phyloP scores from a whole-genome alignment of 768 basidiomycete genomes.

The Trametes punicea region DNA sequence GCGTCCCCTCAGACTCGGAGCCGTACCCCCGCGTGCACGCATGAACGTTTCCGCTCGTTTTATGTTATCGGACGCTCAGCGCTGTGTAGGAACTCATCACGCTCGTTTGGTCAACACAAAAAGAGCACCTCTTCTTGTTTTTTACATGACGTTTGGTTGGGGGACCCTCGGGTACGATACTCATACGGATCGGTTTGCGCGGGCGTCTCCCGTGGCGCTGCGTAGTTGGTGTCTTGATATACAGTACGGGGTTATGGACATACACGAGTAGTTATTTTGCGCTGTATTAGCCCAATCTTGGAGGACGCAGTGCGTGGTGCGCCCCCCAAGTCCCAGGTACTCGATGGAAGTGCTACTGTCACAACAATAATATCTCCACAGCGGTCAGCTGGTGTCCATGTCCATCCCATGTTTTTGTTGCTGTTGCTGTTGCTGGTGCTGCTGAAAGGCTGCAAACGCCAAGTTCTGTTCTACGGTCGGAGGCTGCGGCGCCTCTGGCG shows the following conservation, averaged over 20 bases:
- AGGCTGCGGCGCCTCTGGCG: slow-evolving; percentile 46
- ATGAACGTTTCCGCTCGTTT: slow-evolving; percentile 10
- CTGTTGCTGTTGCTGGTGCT: slow-evolving; percentile 25
- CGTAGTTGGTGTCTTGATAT: slow-evolving; percentile 13
- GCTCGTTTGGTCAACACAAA: background rate
- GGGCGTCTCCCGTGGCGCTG: background rate
- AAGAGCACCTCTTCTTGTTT: background rate
- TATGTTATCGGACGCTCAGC: background rate
- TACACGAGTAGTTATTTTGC: slow-evolving; percentile 7
- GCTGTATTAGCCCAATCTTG: background rate
- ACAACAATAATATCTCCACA: background rate
- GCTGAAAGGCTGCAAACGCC: slow-evolving; percentile 66
- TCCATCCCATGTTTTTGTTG: slow-evolving; percentile 5
- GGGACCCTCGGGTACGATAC: too few relatives aligned
- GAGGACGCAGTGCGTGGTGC: too few relatives aligned
- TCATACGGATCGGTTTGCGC: background rate
- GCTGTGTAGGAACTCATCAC: background rate
- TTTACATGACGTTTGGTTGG: background rate
- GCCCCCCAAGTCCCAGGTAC: too few relatives aligned
- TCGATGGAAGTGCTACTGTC: too few relatives aligned
- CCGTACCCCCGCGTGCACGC: background rate
- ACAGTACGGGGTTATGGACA: slow-evolving; percentile 15
- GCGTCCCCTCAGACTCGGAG: background rate
- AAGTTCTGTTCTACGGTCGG: slow-evolving; percentile 82
- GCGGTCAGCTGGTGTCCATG: slow-evolving; percentile 7